Percentiles rank a stretch among this genome's conserved stretches.
Evolutionary conservation across 176 grass and related monocot species (phyloP).

Genomic region (Oryza meyeriana): DNA sequence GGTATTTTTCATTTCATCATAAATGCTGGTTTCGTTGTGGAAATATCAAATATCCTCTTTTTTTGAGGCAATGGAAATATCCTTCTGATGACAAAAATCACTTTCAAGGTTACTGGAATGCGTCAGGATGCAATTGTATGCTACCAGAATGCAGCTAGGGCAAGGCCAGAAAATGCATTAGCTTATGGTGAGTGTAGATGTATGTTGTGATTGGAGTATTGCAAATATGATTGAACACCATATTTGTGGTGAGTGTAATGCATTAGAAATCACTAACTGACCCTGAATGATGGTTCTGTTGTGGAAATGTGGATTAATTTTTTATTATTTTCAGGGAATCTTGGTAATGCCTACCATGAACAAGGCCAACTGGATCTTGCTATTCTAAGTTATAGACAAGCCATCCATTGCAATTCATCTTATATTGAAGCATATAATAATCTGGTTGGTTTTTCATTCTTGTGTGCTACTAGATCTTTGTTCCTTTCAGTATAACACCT

Average conservation of each 20-base stretch:
- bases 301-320: not conserved
- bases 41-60: not conserved
- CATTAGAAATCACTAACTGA: not conserved
- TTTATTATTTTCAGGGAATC: constrained; percentile 46
- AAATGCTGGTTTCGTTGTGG: constrained; percentile 2
- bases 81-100: not conserved
- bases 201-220: constrained; percentile 1
- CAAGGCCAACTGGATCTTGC: constrained; percentile 65
- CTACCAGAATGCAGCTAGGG: constrained; percentile 59
- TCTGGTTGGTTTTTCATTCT: constrained; percentile 37
- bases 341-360: constrained; percentile 56
- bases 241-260: no score
- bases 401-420: constrained; percentile 47
- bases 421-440: constrained; percentile 70
- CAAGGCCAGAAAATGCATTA: constrained; percentile 57
- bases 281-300: not conserved
- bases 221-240: constrained; percentile 6
- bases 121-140: constrained; percentile 71
- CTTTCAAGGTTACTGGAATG: constrained; percentile 62
- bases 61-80: no score
- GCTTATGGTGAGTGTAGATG: constrained; percentile 61
- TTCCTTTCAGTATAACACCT: not conserved
- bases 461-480: not conserved
- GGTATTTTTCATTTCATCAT: constrained; percentile 37
- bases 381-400: constrained; percentile 55